phyloP scores from a whole-genome alignment of 2,329 filamentous ascomycete species.

The Fusarium sp. region DNA sequence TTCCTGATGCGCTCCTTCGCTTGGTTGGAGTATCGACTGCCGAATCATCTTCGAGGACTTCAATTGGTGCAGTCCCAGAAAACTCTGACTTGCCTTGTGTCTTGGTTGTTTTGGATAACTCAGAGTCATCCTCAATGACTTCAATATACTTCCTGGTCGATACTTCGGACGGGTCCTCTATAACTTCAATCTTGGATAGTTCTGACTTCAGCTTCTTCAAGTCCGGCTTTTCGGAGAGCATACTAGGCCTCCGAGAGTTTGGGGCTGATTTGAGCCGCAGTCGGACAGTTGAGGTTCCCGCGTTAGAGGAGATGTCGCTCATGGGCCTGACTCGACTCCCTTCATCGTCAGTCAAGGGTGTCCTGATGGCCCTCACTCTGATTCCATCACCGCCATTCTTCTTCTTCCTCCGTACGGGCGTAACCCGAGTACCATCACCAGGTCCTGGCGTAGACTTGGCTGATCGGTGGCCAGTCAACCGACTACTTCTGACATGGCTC shows the following conservation, averaged over 20 bases:
- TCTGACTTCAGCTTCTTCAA: slow-evolving; percentile 38
- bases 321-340: slow-evolving; percentile 49
- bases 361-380: slow-evolving; percentile 46
- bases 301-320: slow-evolving; percentile 46
- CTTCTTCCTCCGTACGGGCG: slow-evolving; percentile 51
- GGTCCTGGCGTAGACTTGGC: slow-evolving; percentile 43
- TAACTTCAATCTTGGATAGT: slow-evolving; percentile 21
- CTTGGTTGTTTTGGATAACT: slow-evolving; percentile 35
- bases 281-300: slow-evolving; percentile 42
- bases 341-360: slow-evolving; percentile 43
- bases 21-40: slow-evolving; percentile 55
- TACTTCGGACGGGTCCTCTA: slow-evolving; percentile 25
- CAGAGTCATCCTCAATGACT: slow-evolving; percentile 31
- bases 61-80: slow-evolving; percentile 34
- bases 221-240: slow-evolving; percentile 47
- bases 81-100: slow-evolving; percentile 15
- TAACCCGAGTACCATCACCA: slow-evolving; percentile 59
- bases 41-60: slow-evolving; percentile 53
- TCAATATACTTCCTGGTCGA: slow-evolving; percentile 27
- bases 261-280: slow-evolving; percentile 46
- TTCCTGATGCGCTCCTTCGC: slow-evolving; percentile 44
- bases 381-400: slow-evolving; percentile 50
- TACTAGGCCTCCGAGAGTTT: slow-evolving; percentile 40
- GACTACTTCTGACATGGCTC: slow-evolving; percentile 40
- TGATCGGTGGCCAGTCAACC: slow-evolving; percentile 35